A percentile compares a stretch with the other conserved stretches of the same genome.
phyloP scores from a whole-genome alignment of 1,284 basidiomycete genomes.

The Xanthoconium separans region DNA sequence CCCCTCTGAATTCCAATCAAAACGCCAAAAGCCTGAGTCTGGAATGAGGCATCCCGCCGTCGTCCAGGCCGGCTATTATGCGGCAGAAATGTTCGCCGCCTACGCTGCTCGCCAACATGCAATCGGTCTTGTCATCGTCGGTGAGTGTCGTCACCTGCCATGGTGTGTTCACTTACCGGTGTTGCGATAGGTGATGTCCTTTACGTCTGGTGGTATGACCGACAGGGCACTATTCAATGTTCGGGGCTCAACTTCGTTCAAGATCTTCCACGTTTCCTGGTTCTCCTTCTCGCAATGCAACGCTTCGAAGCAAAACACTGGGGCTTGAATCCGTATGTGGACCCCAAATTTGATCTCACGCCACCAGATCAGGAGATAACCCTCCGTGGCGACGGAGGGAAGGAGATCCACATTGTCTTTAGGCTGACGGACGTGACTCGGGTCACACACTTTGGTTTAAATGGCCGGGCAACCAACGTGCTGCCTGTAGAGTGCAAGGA shows the following conservation, averaged over 20 bases:
- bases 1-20: too few species aligned
- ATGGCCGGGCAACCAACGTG: too few species aligned
- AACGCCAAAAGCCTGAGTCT: too few species aligned
- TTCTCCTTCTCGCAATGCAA: constrained; percentile 33
- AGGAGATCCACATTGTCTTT: too few species aligned
- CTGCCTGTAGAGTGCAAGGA: too few species aligned
- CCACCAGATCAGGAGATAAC: not conserved
- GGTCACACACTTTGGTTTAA: constrained; percentile 3
- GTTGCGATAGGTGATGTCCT: not conserved
- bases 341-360: constrained; percentile 4
- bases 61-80: not conserved
- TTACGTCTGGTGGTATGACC: constrained; percentile 4
- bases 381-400: too few species aligned
- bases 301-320: constrained; percentile 29
- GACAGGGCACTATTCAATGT: constrained; percentile 1
- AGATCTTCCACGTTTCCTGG: constrained; percentile 33
- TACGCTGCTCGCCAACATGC: not conserved
- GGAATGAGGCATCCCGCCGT: too few species aligned
- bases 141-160: not conserved
- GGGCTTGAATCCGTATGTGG: constrained; percentile 22
- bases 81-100: not conserved
- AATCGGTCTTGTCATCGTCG: not conserved
- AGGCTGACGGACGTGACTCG: not conserved
- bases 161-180: not conserved
- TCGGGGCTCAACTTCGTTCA: constrained; percentile 13